Base-by-base conservation (phyloP, 495 filamentous ascomycete species). In the Xylaria castorea region DNA sequence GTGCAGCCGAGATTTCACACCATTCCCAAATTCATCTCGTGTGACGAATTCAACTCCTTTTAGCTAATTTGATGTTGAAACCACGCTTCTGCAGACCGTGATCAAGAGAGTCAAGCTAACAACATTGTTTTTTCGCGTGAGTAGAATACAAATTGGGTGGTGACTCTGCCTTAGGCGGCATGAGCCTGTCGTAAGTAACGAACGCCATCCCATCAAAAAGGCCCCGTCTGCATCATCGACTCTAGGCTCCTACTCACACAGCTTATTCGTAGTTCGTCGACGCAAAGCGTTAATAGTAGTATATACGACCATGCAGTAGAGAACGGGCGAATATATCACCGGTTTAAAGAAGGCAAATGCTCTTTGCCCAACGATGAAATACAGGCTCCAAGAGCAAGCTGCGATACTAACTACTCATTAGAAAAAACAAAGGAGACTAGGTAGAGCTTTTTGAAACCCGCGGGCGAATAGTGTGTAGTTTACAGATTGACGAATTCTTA, bases 281-380 rank as follows among this genome's bases (percentile, higher is more conserved):
- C 70, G 8, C 57, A 64, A 30, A 64, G 51, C n/a, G 3, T 62
- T 36, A 32, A 55, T 16, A 66, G 51, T 16, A 66, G 65, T 53
- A 66, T 77, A n/a, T 75, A 78, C 57, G 48, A 77, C 40, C 66
- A 63, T 62, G 46, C 75, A 11, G 62, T 74, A 40, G 79, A 79
- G 51, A 78, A 78, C 48, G 76, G 77, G 34, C 57, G 77, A 30
- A 78, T 74, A 22, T 80, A 80, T 32, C 77, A 79, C 66, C 48
- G 70, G 11, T 80, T 75, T 36, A 70, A 75, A 57, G 75, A 78
- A 65, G 79, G 77, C 6, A 74, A 68, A 60, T 80, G 77, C 62
- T 66, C 66, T 22, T 58, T 78, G 22, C 78, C 78, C n/a, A 80
- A 80, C 58, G 78, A 80, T 30, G 76, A 78, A 68, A 75, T 74